These are phyloP conservation scores for Solanum aculeatissimum DNA, from an alignment of 305 asterid species.

Conservation along the genomic window DNA sequence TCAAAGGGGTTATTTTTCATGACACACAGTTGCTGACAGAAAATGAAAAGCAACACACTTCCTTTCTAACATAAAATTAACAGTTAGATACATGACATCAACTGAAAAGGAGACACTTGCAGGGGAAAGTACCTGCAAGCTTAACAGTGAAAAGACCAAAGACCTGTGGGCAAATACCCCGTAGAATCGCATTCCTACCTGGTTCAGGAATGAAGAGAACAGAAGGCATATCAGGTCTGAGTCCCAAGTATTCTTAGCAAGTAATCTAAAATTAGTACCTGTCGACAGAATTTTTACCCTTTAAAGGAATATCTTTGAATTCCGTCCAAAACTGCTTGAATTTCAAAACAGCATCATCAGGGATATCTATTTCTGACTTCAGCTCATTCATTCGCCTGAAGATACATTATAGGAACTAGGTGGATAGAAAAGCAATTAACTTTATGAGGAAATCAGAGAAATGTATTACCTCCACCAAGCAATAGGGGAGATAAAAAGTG, in stretches of 20 bases:
- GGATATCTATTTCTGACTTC: slow-evolving; percentile 68
- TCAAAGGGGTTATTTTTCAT: background rate
- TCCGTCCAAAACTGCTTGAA: slow-evolving; percentile 79
- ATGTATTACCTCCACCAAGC: background rate
- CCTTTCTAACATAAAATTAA: background rate
- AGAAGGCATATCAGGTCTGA: background rate
- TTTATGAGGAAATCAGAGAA: background rate
- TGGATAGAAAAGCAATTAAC: background rate
- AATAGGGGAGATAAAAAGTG: background rate
- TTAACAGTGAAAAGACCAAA: slow-evolving; percentile 96
- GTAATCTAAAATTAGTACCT: background rate
- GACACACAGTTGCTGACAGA: background rate
- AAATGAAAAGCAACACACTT: background rate
- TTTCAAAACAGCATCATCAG: slow-evolving; percentile 51
- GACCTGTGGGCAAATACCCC: slow-evolving; percentile 88
- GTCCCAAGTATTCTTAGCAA: background rate
- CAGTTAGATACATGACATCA: background rate
- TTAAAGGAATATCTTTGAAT: slow-evolving; percentile 59
- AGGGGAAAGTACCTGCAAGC: slow-evolving; percentile 68
- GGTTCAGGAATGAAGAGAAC: slow-evolving; percentile 5
- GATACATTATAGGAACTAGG: slow-evolving; percentile 1
- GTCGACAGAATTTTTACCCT: slow-evolving; percentile 30
- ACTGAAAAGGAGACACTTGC: background rate
- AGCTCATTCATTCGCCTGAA: slow-evolving; percentile 78
- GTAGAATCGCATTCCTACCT: slow-evolving; percentile 95